A percentile compares a stretch with the other conserved stretches of the same genome.
Conservation (phyloP, 345 rosid species). For the Anastatica hierochuntica region DNA sequence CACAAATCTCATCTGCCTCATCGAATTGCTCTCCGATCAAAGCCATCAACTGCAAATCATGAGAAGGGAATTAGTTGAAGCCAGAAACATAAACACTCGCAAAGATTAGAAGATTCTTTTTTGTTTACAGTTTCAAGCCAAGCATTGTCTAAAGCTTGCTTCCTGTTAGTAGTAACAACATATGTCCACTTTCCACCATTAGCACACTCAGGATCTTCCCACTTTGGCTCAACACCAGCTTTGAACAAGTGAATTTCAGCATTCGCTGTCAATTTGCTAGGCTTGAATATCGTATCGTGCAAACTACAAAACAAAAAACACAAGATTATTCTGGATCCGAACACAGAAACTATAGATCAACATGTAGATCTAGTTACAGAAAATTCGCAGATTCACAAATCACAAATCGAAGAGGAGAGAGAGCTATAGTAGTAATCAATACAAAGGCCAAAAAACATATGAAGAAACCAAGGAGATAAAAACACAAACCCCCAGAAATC, state of each 20-base stretch:
- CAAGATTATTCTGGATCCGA: not conserved
- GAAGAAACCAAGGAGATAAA: not conserved
- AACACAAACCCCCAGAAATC: slow-evolving; percentile 79
- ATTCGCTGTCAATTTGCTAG: slow-evolving; percentile 49
- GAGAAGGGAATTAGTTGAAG: not conserved
- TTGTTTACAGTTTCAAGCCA: slow-evolving; percentile 97
- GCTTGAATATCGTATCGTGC: slow-evolving; percentile 67
- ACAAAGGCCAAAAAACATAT: not conserved
- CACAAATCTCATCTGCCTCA: slow-evolving; percentile 84
- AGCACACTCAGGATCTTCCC: slow-evolving; percentile 98
- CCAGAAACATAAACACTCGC: not conserved
- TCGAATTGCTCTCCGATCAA: slow-evolving; percentile 93
- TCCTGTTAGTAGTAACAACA: slow-evolving; percentile 45
- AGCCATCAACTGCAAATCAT: slow-evolving; percentile 56
- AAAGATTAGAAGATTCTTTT: not conserved
- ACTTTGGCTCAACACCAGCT: slow-evolving; percentile 87
- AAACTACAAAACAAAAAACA: slow-evolving; percentile 36
- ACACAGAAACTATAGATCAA: not conserved
- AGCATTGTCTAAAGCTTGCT: slow-evolving; percentile 46
- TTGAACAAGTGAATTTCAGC: slow-evolving; percentile 83
- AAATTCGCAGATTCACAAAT: not conserved
- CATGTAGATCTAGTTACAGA: not conserved
- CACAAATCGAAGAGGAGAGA: slow-evolving; percentile 4
- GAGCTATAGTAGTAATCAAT: too few species aligned
- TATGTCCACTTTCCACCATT: slow-evolving; percentile 93